phyloP scores from a whole-genome alignment of 495 filamentous ascomycete species.

The Penicillium longicatenatum region DNA sequence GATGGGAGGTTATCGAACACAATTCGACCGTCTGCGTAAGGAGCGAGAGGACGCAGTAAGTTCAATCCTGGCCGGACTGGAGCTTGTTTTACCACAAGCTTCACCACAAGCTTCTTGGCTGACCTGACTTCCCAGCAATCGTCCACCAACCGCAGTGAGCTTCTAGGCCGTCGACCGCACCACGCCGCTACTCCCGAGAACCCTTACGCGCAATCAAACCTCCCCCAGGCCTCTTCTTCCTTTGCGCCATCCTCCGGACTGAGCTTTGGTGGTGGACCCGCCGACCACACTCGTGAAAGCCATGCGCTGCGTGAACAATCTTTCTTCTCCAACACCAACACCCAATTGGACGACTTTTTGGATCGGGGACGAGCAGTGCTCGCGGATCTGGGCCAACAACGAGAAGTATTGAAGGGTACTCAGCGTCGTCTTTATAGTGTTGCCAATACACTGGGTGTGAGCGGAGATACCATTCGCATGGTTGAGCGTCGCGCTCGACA shows the following conservation, averaged over 20 bases:
- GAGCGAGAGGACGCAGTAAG: constrained; percentile 71
- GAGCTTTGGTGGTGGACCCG: constrained; percentile 54
- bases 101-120: background rate
- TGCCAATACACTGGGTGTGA: constrained; percentile 90
- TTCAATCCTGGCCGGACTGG: background rate
- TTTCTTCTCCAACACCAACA: constrained; percentile 78
- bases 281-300: constrained; percentile 68
- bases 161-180: constrained; percentile 88
- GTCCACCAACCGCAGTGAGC: constrained; percentile 73
- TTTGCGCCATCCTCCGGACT: constrained; percentile 48
- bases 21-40: constrained; percentile 74
- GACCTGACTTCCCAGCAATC: constrained; percentile 51
- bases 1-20: constrained; percentile 72
- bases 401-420: constrained; percentile 92
- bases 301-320: constrained; percentile 89
- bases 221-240: constrained; percentile 42
- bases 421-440: constrained; percentile 89
- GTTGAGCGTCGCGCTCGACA: constrained; percentile 86
- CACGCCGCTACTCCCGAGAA: constrained; percentile 89
- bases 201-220: constrained; percentile 73
- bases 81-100: background rate
- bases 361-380: constrained; percentile 88
- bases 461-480: constrained; percentile 95
- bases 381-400: constrained; percentile 83
- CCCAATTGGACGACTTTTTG: constrained; percentile 88